These are phyloP conservation scores for Batrachochytrium dendrobatidis DNA, from an alignment of 371 early-diverging fungal genomes.

Conservation along the genomic window DNA sequence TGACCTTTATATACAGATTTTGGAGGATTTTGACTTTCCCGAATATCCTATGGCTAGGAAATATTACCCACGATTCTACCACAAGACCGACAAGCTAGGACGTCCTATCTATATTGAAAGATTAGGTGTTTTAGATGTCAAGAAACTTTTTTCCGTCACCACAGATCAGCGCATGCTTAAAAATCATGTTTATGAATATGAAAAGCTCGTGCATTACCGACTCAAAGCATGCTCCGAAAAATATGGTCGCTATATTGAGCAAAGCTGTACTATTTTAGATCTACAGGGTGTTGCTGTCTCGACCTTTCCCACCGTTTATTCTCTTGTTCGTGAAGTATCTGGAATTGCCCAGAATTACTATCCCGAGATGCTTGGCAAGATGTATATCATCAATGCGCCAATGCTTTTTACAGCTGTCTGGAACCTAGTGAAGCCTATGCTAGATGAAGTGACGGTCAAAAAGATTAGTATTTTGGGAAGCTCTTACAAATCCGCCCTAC, in stretches of 20 bases:
- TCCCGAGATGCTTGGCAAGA: conserved; percentile 67
- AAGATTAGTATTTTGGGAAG: conserved; percentile 57
- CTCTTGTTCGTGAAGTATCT: conserved; percentile 54
- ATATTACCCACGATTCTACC: conserved; percentile 67
- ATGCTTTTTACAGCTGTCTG: conserved; percentile 64
- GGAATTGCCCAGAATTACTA: conserved; percentile 69
- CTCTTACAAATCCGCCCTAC: conserved; percentile 44
- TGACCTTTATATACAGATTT: too few species aligned
- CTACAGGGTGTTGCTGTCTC: conserved; percentile 55
- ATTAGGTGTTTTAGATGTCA: conserved; percentile 50
- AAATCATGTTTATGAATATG: conserved; percentile 61
- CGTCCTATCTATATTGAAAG: conserved; percentile 67
- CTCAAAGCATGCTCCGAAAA: conserved; percentile 51
- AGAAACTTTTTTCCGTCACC: conserved; percentile 51
- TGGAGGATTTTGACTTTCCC: conserved; percentile 33
- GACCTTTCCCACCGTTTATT: conserved; percentile 48
- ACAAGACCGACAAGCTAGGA: conserved; percentile 63
- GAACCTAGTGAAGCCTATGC: conserved; percentile 55
- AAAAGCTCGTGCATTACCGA: conserved; percentile 49
- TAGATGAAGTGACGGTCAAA: conserved; percentile 62
- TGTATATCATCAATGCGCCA: conserved; percentile 69
- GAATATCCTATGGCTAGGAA: conserved; percentile 30
- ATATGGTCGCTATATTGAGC: conserved; percentile 52
- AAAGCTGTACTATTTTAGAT: conserved; percentile 64
- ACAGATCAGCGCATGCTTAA: conserved; percentile 54